Evolutionary conservation across 2,329 filamentous ascomycete genomes (phyloP).

Genomic region (Chrysoporthe puriensis): DNA sequence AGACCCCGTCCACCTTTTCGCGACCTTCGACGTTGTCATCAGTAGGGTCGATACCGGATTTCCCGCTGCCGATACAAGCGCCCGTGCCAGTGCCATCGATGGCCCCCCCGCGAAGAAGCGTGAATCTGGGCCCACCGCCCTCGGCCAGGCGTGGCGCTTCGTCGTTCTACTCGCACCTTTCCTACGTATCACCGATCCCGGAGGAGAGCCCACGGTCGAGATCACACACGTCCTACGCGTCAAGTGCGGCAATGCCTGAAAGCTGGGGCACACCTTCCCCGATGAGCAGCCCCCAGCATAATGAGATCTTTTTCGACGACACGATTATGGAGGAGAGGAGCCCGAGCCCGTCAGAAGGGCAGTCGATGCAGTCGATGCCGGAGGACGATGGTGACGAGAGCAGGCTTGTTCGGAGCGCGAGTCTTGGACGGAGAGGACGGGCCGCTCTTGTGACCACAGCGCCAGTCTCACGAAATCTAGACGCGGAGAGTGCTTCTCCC

Average conservation of each 20-base stretch:
- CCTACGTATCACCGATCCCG: slow-evolving; percentile 74
- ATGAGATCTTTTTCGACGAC: slow-evolving; percentile 57
- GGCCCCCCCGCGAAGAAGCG: slow-evolving; percentile 48
- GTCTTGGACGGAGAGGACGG: slow-evolving; percentile 63
- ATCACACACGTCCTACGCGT: slow-evolving; percentile 69
- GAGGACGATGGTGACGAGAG: slow-evolving; percentile 58
- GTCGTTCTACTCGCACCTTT: slow-evolving; percentile 67
- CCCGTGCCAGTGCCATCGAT: slow-evolving; percentile 33
- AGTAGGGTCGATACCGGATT: slow-evolving; percentile 63
- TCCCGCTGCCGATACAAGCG: slow-evolving; percentile 49
- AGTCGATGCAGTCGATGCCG: slow-evolving; percentile 40
- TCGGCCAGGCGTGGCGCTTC: slow-evolving; percentile 63
- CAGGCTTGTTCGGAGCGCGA: slow-evolving; percentile 63
- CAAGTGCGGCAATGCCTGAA: slow-evolving; percentile 72
- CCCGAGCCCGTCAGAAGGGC: slow-evolving; percentile 30
- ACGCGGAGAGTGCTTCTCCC: slow-evolving; percentile 27
- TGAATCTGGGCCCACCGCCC: slow-evolving; percentile 62
- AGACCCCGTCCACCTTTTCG: slow-evolving; percentile 54
- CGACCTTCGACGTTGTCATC: slow-evolving; percentile 58
- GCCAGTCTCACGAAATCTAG: not conserved
- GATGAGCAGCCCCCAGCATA: slow-evolving; percentile 47
- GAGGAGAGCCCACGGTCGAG: slow-evolving; percentile 66
- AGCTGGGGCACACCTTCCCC: slow-evolving; percentile 62
- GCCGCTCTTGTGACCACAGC: slow-evolving; percentile 54
- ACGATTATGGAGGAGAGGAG: slow-evolving; percentile 47